Conservation (phyloP, 495 filamentous ascomycete species). For the Penicillium egyptiacum region DNA sequence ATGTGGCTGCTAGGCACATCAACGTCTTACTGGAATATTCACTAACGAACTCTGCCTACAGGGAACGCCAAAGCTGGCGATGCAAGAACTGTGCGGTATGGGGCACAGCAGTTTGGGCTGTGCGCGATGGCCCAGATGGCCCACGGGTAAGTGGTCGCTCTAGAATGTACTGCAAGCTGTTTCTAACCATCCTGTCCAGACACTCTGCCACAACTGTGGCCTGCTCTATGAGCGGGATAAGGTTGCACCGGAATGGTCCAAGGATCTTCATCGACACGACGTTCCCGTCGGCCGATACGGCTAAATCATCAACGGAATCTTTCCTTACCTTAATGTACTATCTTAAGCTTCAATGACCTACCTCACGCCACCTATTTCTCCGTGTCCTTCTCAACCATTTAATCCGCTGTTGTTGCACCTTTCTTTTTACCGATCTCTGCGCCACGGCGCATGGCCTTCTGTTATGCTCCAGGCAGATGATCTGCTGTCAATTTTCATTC, state of each 20-base stretch:
- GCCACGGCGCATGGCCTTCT: conserved; percentile 5
- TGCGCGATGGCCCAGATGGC: conserved; percentile 85
- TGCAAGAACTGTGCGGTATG: conserved; percentile 88
- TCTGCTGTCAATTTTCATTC: neutral
- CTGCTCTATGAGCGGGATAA: conserved; percentile 84
- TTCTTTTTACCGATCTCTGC: conserved; percentile 6
- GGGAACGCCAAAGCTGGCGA: conserved; percentile 82
- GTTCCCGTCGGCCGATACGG: conserved; percentile 44
- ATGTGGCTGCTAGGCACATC: conserved; percentile 17
- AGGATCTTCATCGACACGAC: conserved; percentile 67
- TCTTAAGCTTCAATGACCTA: conserved; percentile 14
- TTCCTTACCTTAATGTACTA: conserved; percentile 3
- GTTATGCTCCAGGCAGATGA: neutral
- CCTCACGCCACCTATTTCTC: conserved; percentile 9
- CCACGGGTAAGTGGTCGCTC: conserved; percentile 60
- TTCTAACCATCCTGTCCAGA: conserved; percentile 48
- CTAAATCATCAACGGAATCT: conserved; percentile 10
- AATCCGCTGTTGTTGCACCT: conserved; percentile 3
- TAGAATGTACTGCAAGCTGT: neutral
- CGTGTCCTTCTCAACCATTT: neutral
- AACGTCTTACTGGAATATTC: neutral
- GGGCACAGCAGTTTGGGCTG: conserved; percentile 90
- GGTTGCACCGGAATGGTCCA: conserved; percentile 78
- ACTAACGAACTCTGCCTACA: conserved; percentile 28
- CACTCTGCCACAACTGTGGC: conserved; percentile 93